Conservation (phyloP, 108 stramenopile genomes). For the Conticribra guillardii region DNA sequence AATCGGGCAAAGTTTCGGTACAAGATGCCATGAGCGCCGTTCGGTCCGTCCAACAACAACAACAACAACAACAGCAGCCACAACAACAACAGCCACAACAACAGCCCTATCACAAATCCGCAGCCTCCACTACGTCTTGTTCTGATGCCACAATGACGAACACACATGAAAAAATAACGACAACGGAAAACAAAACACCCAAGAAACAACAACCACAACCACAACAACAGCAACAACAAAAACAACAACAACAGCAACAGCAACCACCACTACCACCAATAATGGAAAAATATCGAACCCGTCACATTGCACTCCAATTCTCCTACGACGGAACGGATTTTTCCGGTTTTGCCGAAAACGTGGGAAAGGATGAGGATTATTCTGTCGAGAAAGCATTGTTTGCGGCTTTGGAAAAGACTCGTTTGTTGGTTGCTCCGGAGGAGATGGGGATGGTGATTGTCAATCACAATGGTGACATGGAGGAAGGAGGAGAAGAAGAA, state of each 20-base stretch:
- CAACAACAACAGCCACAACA: background rate
- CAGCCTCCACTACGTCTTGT: too few species aligned
- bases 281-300: slow-evolving; percentile 32
- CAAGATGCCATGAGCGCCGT: slow-evolving; percentile 22
- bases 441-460: slow-evolving; percentile 14
- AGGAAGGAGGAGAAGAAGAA: background rate
- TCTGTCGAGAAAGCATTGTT: slow-evolving; percentile 90
- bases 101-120: background rate
- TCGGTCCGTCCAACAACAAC: background rate
- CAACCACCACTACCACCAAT: background rate
- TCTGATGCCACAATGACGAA: too few species aligned
- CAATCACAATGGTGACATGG: slow-evolving; percentile 1
- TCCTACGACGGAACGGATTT: slow-evolving; percentile 89
- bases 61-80: background rate
- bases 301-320: slow-evolving; percentile 90
- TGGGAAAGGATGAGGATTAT: slow-evolving; percentile 66
- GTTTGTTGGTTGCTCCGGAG: slow-evolving; percentile 65
- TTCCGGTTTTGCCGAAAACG: slow-evolving; percentile 86
- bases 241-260: background rate
- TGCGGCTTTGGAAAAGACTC: slow-evolving; percentile 75
- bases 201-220: too few species aligned
- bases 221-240: too few species aligned
- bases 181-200: too few species aligned
- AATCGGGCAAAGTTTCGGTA: slow-evolving; percentile 23
- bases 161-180: too few species aligned